A percentile compares a stretch with the other conserved stretches of the same genome.
These are phyloP conservation scores for Phalaenopsis equestris DNA, from an alignment of 106 monocot species.

Conservation along the genomic window DNA sequence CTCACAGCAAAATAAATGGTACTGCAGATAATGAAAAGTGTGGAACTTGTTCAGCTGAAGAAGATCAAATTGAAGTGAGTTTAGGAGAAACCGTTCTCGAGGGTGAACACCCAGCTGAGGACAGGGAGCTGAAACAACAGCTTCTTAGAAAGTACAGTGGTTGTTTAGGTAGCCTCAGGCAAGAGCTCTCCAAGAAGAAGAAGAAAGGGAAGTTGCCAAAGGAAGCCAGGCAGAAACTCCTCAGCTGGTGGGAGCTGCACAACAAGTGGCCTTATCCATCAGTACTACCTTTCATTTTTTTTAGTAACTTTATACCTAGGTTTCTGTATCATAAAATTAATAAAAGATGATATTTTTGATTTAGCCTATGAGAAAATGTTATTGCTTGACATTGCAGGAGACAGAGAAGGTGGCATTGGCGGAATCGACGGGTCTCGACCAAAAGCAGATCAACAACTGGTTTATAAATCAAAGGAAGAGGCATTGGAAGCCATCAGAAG, in stretches of 20 bases:
- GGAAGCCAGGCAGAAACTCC: slow-evolving; percentile 37
- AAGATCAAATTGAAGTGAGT: slow-evolving; percentile 25
- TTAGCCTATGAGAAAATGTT: no score
- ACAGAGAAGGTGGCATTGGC: no score
- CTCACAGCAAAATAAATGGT: background rate
- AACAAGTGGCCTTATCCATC: slow-evolving; percentile 49
- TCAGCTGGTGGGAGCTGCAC: slow-evolving; percentile 42
- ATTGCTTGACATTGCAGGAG: background rate
- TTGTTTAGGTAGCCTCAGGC: slow-evolving; percentile 25
- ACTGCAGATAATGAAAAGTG: background rate
- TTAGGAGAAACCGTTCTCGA: slow-evolving; percentile 16
- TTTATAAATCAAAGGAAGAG: slow-evolving; percentile 37
- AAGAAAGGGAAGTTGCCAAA: slow-evolving; percentile 40
- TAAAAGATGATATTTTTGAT: no score
- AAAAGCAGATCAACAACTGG: slow-evolving; percentile 47
- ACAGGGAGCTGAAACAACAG: slow-evolving; percentile 31
- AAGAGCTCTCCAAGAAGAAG: slow-evolving; percentile 33
- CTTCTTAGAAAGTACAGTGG: slow-evolving; percentile 36
- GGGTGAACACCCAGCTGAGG: slow-evolving; percentile 20
- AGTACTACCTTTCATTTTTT: slow-evolving; percentile 1
- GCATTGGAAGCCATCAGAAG: slow-evolving; percentile 39
- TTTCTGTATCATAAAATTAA: no score
- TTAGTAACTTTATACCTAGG: background rate
- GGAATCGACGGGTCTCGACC: slow-evolving; percentile 1
- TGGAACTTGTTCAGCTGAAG: slow-evolving; percentile 28